Base-by-base conservation (phyloP, 257 asterid genomes). In the Salvia miltiorrhiza region DNA sequence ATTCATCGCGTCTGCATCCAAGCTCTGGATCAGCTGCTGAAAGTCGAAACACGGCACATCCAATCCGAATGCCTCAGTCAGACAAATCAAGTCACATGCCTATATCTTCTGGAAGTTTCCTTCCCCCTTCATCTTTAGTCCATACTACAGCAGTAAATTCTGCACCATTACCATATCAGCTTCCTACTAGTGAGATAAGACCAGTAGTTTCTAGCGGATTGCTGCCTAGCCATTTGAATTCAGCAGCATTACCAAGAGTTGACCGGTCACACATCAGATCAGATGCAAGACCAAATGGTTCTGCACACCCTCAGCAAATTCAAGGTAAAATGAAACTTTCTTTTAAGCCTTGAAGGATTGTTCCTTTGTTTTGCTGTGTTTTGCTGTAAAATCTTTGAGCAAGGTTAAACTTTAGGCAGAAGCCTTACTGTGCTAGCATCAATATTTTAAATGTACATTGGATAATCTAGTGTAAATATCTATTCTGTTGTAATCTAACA, bases 121-220 rank as follows among this genome's bases (percentile, higher is more conserved):
- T 77, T 69, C 52, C 90, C 24, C 71, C 78, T 68, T 67, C 87
- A 53, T 77, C 88, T 60, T 44, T 78, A 63, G 78, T 74, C 69
- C 92, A 77, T 67, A 84, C 65, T 48, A 33, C 78, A 26, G 64
- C 79, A 13, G 68, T 80, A 67, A 88, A 76, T 67, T 75, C 87
- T 57, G 54, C 86, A 44, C 66, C 93, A 70, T 79, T 82, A 71
- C 82, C 95, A 12, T 89, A 86, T 79, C 99, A 94, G 88, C 95
- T 86, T 63, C 96, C 97, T 66, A 81, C 90, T 21, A 94, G 97
- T 69, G 98, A 92, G 88, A 80, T 94, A 72, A 87, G 92, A 71
- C 89, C 92, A 54, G 56, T 71, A 65, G 81, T 70, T 80, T 76
- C 92, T 65, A 57, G 80, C 74, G 85, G 84, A 53, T 70, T 83